Conservation (phyloP, 345 rosid genomes). For the Rhodamnia argentea region DNA sequence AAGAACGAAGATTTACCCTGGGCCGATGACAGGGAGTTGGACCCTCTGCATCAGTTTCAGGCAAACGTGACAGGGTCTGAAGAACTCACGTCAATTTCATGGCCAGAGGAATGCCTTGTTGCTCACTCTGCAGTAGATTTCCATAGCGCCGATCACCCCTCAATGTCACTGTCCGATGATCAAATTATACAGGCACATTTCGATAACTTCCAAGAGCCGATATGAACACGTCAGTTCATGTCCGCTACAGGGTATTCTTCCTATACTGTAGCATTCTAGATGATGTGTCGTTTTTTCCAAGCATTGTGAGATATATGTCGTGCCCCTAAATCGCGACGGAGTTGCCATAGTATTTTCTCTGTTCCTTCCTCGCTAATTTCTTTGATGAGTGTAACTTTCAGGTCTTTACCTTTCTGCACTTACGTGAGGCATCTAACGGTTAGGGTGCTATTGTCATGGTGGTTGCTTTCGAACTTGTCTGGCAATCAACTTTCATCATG, state of each 20-base stretch:
- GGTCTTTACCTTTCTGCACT: not conserved
- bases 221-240: constrained; percentile 1
- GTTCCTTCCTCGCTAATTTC: not conserved
- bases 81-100: constrained; percentile 20
- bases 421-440: not conserved
- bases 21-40: not conserved
- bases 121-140: constrained; percentile 26
- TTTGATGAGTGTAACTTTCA: not conserved
- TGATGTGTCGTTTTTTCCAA: not conserved
- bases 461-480: not conserved
- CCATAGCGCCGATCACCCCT: constrained; percentile 19
- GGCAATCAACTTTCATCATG: not conserved
- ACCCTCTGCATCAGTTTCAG: constrained; percentile 9
- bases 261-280: not conserved
- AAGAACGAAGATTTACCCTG: not conserved
- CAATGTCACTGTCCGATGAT: constrained; percentile 39
- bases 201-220: constrained; percentile 32
- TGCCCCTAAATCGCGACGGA: not conserved
- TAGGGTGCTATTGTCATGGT: not conserved
- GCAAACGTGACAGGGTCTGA: constrained; percentile 19
- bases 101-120: constrained; percentile 24
- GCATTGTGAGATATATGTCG: not conserved
- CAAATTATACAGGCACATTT: constrained; percentile 7
- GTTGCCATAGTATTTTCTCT: not conserved
- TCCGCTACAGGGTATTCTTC: not conserved